Base-by-base conservation (phyloP, 2,329 filamentous ascomycete genomes). In the Pseudocercospora crystallina region DNA sequence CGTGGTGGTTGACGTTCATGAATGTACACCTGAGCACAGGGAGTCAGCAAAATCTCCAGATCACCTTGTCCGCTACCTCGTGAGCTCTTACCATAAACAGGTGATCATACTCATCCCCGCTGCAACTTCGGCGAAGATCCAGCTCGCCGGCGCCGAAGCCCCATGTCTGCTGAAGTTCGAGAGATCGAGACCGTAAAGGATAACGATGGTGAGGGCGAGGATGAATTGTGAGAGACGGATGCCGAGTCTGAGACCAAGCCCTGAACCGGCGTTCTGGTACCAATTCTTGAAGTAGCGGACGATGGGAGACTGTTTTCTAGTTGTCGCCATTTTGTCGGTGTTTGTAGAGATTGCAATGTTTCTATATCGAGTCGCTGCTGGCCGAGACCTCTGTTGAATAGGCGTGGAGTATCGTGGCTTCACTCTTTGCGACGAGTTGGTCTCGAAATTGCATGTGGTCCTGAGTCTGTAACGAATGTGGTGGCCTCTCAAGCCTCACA, bases 111-210 rank as follows among this genome's bases (percentile, higher is more conserved):
- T 39, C 17, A 44, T 34, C 14, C 38, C 41, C 12, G 47, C 40
- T 5, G 39, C 47, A 8, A 49, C 40, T 44, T 49, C 40, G 20
- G 47, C 47, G 35, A 44, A 49, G 10, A 44, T 49, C 47, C 47
- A 49, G 12, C 40, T 5, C 5, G 47, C 33, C 32, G 47, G 47
- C 3, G 47, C 41, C 9, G 8, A 5, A 2, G 13, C 14, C 11
- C 36, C 41, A 5, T 26, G 33, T 12, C 29, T 41, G 10, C 34
- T 46, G 29, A 49, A 49, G 8, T n/a, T 34, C 30, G 29, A 35
- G n/a, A 49, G 14, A 12, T 49, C 47, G 17, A 33, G 29, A 14
- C 41, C 39, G 15, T 49, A 49, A 4, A 49, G 17, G 11, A 49
- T 29, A 34, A 49, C 43, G 34, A 37, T 49, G 10, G 34, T 49